Evolutionary conservation across 176 grass and related monocot species (phyloP).

Genomic region (Triticum urartu): DNA sequence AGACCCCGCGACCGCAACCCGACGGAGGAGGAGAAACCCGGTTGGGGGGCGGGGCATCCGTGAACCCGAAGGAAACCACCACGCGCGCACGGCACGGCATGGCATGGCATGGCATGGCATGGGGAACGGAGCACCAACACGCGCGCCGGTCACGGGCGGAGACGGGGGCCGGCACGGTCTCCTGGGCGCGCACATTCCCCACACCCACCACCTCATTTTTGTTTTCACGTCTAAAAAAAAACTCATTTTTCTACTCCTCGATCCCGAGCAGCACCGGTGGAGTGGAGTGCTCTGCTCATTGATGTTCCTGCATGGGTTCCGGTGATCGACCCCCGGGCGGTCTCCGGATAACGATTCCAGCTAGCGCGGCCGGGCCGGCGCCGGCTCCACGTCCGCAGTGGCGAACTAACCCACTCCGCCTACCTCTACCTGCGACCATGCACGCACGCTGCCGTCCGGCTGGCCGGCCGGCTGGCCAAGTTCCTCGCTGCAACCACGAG

Average conservation of each 20-base stretch:
- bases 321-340: background rate
- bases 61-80: conserved; percentile 7
- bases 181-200: background rate
- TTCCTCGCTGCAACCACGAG: too few species aligned
- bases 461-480: too few species aligned
- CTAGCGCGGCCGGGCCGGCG: background rate
- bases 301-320: background rate
- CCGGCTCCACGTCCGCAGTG: background rate
- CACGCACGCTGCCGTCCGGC: background rate
- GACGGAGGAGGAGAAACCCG: too few species aligned
- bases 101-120: too few species aligned
- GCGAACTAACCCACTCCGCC: background rate
- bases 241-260: background rate
- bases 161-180: conserved; percentile 11
- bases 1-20: background rate
- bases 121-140: background rate
- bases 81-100: background rate
- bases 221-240: too few species aligned
- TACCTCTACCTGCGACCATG: background rate
- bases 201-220: background rate
- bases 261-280: background rate
- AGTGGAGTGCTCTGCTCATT: background rate
- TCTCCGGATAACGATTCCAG: background rate
- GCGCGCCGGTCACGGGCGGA: background rate
- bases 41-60: background rate